Evolutionary conservation across 768 basidiomycete genomes (phyloP).

Genomic region (Russula griseocarnosa): DNA sequence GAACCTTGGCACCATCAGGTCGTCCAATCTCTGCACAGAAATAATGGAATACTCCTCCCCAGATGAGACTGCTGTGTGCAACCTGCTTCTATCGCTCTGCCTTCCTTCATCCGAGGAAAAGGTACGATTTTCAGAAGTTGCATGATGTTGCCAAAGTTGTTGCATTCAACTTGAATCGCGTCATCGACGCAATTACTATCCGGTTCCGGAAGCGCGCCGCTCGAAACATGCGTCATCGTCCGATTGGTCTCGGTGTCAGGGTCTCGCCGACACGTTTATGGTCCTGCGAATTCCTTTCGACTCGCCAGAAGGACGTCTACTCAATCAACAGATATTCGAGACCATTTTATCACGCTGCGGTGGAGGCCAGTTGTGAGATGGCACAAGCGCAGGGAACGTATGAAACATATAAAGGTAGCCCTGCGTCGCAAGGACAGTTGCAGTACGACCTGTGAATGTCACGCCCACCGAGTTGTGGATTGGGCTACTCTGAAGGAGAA

Average conservation of each 20-base stretch:
- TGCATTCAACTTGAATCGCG: slow-evolving; percentile 85
- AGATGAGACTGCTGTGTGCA: slow-evolving; percentile 97
- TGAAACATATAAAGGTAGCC: slow-evolving; percentile 85
- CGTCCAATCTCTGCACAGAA: slow-evolving; percentile 97
- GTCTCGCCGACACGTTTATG: slow-evolving; percentile 98
- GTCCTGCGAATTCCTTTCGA: slow-evolving; percentile 95
- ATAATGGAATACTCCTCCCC: slow-evolving; percentile 98
- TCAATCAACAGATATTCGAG: slow-evolving; percentile 97
- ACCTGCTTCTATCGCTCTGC: slow-evolving; percentile 92
- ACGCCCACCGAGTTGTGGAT: slow-evolving; percentile 85
- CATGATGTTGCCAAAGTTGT: slow-evolving; percentile 94
- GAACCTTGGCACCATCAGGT: slow-evolving; percentile 98
- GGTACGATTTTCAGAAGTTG: slow-evolving; percentile 91
- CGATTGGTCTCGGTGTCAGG: slow-evolving; percentile 95
- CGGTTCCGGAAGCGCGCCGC: slow-evolving; percentile 81
- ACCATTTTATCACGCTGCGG: slow-evolving; percentile 95
- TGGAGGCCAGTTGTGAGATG: slow-evolving; percentile 87
- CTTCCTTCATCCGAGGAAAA: slow-evolving; percentile 77
- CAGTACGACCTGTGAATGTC: slow-evolving; percentile 94
- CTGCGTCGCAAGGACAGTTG: slow-evolving; percentile 81
- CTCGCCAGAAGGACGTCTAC: slow-evolving; percentile 73
- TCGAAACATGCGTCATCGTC: slow-evolving; percentile 98
- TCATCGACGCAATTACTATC: slow-evolving; percentile 97
- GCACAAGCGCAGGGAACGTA: slow-evolving; percentile 78
- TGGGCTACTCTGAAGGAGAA: slow-evolving; percentile 86